Evolutionary conservation across 2,329 filamentous ascomycete genomes (phyloP).

Genomic region (Fusarium coffeatum): DNA sequence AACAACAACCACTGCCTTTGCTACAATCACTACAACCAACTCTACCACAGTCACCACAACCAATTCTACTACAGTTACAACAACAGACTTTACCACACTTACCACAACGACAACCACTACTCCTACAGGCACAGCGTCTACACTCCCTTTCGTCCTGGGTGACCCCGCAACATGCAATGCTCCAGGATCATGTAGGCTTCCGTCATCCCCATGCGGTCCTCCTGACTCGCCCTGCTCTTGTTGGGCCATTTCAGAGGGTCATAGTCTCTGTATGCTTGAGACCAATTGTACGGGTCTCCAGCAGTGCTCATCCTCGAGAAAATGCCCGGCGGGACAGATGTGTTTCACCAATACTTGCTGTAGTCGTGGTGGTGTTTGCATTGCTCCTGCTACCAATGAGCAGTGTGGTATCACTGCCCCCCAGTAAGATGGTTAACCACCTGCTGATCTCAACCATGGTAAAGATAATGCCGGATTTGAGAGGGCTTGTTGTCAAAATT

Average conservation of each 20-base stretch:
- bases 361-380: background rate
- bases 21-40: background rate
- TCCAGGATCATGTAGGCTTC: background rate
- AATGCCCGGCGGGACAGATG: background rate
- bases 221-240: background rate
- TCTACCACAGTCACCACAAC: background rate
- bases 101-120: background rate
- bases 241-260: background rate
- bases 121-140: background rate
- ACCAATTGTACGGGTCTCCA: background rate
- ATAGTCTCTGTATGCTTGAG: background rate
- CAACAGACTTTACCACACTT: background rate
- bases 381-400: background rate
- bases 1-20: background rate
- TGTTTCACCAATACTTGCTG: background rate
- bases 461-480: too few relatives aligned
- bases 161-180: background rate
- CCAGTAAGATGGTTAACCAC: background rate
- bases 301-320: background rate
- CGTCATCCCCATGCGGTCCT: background rate
- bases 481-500: too few relatives aligned
- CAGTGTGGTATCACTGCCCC: background rate
- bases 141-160: background rate
- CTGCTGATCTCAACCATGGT: too few relatives aligned
- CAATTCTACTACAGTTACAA: background rate